Base-by-base conservation (phyloP, 2,329 filamentous ascomycete species). In the Stenocarpella maydis region DNA sequence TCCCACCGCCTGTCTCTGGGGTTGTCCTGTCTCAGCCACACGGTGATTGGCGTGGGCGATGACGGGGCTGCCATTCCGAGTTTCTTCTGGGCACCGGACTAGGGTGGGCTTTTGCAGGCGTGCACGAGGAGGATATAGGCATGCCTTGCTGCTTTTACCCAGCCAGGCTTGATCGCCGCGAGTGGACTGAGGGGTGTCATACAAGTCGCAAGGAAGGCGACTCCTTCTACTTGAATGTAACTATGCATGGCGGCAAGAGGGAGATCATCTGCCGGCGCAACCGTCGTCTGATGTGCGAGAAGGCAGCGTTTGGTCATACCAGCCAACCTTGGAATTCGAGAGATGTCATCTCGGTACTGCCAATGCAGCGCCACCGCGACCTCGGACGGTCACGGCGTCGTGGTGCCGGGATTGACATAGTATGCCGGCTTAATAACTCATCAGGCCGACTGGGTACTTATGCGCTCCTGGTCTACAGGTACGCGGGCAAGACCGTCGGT, bases 81-180 rank as follows among this genome's bases (percentile, higher is more conserved):
- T 63, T 63, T 63, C 9, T 28, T 63, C 12, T 37, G 58, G 58
- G 58, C 43, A 43, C 28, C 12, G 19, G 24, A 14, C 58, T 49
- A 34, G 58, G 58, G 58, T 63, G 41, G 37, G 43, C 58, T 63
- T 63, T 41, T 21, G 34, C 58, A 63, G 58, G 43, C 43, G 49
- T 49, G 31, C 58, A 37, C n/a, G 41, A 24, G 1, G 28, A n/a
- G 28, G 28, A 49, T n/a, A 49, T 63, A 63, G 49, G 58, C 58
- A 63, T 63, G 58, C 49, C 58, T 63, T n/a, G 14, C 24, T 49
- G n/a, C 39, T 47, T 37, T n/a, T 49, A 17, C 58, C 43, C 24
- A 63, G 28, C 43, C 37, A 10, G 58, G 58, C 58, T 37, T 49
- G 58, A 49, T 63, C 58, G 43, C 28, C 58, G 58, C 49, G 43